These are phyloP conservation scores for Rhizoclosmatium sp. DNA, from an alignment of 192 early-diverging fungal genomes.

Conservation along the genomic window DNA sequence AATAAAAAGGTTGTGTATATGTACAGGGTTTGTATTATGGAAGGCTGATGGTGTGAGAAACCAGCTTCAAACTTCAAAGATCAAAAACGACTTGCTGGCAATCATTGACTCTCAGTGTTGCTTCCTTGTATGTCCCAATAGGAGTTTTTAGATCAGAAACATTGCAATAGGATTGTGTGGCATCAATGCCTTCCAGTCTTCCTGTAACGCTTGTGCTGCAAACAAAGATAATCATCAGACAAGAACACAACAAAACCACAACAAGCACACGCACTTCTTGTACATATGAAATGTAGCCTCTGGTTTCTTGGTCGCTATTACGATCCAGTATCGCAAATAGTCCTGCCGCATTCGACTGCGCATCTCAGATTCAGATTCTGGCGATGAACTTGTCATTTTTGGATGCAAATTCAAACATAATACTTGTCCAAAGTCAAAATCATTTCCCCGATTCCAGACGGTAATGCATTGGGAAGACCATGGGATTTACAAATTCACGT, in stretches of 20 bases:
- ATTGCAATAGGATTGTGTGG: not conserved
- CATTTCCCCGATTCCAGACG: not conserved
- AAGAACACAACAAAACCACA: not conserved
- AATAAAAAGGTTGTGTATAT: not conserved
- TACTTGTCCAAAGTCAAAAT: not conserved
- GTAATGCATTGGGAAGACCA: not conserved
- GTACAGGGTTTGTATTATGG: not conserved
- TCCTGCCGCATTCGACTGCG: not conserved
- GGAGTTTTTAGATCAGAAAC: constrained; percentile 16
- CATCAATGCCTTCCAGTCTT: constrained; percentile 15
- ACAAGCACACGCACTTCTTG: constrained; percentile 3
- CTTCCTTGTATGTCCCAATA: constrained; percentile 13
- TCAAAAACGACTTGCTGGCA: constrained; percentile 4
- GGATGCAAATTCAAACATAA: not conserved
- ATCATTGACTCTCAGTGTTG: constrained; percentile 25
- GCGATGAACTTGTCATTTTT: not conserved
- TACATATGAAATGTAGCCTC: constrained; percentile 17
- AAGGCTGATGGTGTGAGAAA: no score
- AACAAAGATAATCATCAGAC: not conserved
- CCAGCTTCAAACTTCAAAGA: not conserved
- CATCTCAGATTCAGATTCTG: not conserved
- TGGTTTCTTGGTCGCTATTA: constrained; percentile 8
- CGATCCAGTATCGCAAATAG: constrained; percentile 28
- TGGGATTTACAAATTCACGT: not conserved
- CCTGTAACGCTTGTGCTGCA: constrained; percentile 24